Percentiles rank a stretch among this genome's conserved stretches.
Conservation (phyloP, 1,139 yeast genomes). For the Yamadazyma spencermartinsiae region DNA sequence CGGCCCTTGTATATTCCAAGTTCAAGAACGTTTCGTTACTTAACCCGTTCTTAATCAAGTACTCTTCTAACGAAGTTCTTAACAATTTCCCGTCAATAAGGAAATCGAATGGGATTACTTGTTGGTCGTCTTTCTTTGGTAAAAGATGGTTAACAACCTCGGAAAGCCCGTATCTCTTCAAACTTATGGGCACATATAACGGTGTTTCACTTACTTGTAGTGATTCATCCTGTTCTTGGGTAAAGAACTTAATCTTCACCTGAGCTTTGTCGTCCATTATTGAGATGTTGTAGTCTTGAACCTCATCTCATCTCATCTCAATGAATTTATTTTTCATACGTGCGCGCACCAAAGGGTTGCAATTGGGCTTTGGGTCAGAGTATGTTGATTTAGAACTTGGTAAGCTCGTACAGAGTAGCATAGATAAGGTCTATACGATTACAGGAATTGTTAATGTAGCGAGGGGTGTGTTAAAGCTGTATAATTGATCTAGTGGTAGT, state of each 20-base stretch:
- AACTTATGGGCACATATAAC: conserved; percentile 78
- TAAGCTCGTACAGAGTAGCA: neutral
- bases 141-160: conserved; percentile 92
- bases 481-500: too few relatives aligned
- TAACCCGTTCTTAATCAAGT: conserved; percentile 71
- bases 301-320: conserved; percentile 16
- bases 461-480: too few relatives aligned
- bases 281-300: neutral
- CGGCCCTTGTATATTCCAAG: conserved; percentile 88
- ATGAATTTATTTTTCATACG: neutral
- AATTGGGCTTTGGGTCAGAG: neutral
- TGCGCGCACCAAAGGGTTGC: neutral
- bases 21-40: conserved; percentile 80
- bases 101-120: conserved; percentile 85
- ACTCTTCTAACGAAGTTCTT: conserved; percentile 77
- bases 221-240: conserved; percentile 78
- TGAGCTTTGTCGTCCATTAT: conserved; percentile 37
- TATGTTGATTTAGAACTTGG: conserved; percentile 3
- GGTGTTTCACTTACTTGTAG: conserved; percentile 81
- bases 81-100: conserved; percentile 80
- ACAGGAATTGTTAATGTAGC: too few relatives aligned
- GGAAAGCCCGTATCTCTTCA: conserved; percentile 88
- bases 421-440: too few relatives aligned
- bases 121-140: conserved; percentile 37
- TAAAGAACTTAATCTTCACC: conserved; percentile 78